A percentile compares a stretch with the other conserved stretches of the same genome.
These are phyloP conservation scores for Nitzschia sp. DNA, from an alignment of 108 stramenopile genomes.

Conservation along the genomic window DNA sequence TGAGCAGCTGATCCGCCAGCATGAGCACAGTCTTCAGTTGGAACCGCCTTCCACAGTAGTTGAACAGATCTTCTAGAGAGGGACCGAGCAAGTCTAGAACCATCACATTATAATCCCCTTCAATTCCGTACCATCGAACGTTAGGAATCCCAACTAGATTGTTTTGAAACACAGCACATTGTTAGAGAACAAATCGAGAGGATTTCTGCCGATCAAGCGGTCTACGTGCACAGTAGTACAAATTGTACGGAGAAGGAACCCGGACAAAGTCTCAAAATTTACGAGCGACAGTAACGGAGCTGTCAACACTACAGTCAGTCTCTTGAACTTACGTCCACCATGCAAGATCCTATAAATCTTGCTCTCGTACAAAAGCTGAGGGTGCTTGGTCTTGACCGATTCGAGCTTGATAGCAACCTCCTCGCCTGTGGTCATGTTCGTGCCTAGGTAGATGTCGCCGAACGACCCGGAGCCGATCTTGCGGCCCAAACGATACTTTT, in stretches of 20 bases:
- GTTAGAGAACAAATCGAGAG: too few relatives aligned
- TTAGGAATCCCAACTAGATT: constrained; percentile 94
- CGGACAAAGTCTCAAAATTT: too few relatives aligned
- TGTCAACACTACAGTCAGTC: too few relatives aligned
- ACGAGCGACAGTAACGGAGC: too few relatives aligned
- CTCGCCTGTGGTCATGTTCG: constrained; percentile 95
- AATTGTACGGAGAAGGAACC: too few relatives aligned
- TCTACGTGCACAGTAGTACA: too few relatives aligned
- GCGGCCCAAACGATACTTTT: constrained; percentile 98
- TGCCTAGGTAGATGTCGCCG: constrained; percentile 99
- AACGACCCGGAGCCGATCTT: constrained; percentile 99
- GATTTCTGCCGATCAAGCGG: too few relatives aligned
- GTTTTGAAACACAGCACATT: not conserved
- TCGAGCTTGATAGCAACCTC: constrained; percentile 99
- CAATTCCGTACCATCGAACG: constrained; percentile 99
- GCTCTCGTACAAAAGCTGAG: constrained; percentile 97
- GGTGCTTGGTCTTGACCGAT: constrained; percentile 91
- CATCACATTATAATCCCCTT: constrained; percentile 99
- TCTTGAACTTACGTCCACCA: constrained; percentile 95
- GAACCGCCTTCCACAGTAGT: constrained; percentile 98
- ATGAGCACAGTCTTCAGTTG: constrained; percentile 96
- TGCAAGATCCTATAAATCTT: constrained; percentile 99
- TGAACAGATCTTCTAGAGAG: constrained; percentile 98
- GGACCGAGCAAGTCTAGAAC: constrained; percentile 99
- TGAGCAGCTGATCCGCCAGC: constrained; percentile 98